These are phyloP conservation scores for Xylariaceae sp. DNA, from an alignment of 2,329 filamentous ascomycete species.

Conservation along the genomic window DNA sequence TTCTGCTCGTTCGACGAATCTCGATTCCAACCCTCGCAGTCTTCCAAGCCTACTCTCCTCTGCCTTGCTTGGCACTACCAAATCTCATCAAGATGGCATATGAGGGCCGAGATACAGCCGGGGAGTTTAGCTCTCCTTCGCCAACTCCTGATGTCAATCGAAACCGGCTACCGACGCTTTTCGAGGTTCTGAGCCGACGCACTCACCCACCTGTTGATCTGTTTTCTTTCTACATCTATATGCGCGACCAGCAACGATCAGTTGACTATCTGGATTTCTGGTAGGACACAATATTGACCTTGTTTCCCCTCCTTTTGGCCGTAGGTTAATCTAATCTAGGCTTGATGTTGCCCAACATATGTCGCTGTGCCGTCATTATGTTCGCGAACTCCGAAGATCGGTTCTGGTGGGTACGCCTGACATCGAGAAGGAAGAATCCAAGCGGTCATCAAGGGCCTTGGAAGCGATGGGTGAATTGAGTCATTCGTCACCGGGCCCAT, in stretches of 20 bases:
- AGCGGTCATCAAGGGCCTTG: slow-evolving; percentile 76
- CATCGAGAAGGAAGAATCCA: slow-evolving; percentile 73
- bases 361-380: slow-evolving; percentile 94
- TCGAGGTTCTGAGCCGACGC: slow-evolving; percentile 89
- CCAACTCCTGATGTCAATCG: slow-evolving; percentile 59
- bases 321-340: slow-evolving; percentile 47
- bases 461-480: slow-evolving; percentile 68
- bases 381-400: slow-evolving; percentile 88
- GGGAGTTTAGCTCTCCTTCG: slow-evolving; percentile 39
- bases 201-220: slow-evolving; percentile 95
- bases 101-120: slow-evolving; percentile 12
- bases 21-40: neutral
- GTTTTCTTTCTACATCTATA: slow-evolving; percentile 99
- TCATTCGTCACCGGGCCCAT: slow-evolving; percentile 54
- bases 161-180: slow-evolving; percentile 87
- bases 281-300: slow-evolving; percentile 54
- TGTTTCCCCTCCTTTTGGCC: slow-evolving; percentile 2
- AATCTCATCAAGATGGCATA: slow-evolving; percentile 32
- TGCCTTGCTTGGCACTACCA: neutral
- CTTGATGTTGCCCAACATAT: slow-evolving; percentile 99
- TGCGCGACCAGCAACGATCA: slow-evolving; percentile 96
- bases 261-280: slow-evolving; percentile 99
- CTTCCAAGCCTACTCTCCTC: neutral
- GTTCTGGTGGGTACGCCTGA: slow-evolving; percentile 93
- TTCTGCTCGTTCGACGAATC: too few relatives aligned